phyloP scores from a whole-genome alignment of 768 basidiomycete species.

The Amanita brunnescens region DNA sequence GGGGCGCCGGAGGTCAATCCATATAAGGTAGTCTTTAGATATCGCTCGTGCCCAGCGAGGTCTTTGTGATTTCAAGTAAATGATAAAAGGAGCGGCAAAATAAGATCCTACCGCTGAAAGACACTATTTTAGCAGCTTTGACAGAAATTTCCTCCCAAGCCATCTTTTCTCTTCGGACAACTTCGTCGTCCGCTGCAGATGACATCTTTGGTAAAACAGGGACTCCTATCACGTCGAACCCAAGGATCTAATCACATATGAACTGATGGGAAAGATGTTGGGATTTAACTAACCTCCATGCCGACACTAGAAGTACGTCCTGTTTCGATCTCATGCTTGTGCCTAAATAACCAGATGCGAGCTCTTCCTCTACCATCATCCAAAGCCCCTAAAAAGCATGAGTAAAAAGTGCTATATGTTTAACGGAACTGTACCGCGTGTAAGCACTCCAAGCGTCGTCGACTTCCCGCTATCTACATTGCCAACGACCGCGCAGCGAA shows the following conservation, averaged over 20 bases:
- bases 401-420: constrained; percentile 9
- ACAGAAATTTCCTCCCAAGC: constrained; percentile 94
- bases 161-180: constrained; percentile 74
- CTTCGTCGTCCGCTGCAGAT: constrained; percentile 49
- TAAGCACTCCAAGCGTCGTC: constrained; percentile 89
- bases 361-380: constrained; percentile 79
- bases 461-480: constrained; percentile 95
- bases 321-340: constrained; percentile 96
- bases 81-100: background rate
- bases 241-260: constrained; percentile 57
- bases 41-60: constrained; percentile 92
- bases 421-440: constrained; percentile 53
- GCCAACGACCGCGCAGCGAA: constrained; percentile 92
- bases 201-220: constrained; percentile 69
- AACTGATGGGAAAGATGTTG: background rate
- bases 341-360: constrained; percentile 85
- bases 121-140: constrained; percentile 85
- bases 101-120: constrained; percentile 64
- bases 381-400: constrained; percentile 42
- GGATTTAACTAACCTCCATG: constrained; percentile 65
- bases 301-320: constrained; percentile 94
- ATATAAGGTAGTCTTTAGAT: constrained; percentile 87
- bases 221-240: constrained; percentile 68
- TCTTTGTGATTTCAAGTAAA: constrained; percentile 36
- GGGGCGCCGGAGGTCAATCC: constrained; percentile 92